Evolutionary conservation across 768 basidiomycete species (phyloP), one percentile per base, ranked within the genome.

Genomic region (Russula dissimulans): DNA sequence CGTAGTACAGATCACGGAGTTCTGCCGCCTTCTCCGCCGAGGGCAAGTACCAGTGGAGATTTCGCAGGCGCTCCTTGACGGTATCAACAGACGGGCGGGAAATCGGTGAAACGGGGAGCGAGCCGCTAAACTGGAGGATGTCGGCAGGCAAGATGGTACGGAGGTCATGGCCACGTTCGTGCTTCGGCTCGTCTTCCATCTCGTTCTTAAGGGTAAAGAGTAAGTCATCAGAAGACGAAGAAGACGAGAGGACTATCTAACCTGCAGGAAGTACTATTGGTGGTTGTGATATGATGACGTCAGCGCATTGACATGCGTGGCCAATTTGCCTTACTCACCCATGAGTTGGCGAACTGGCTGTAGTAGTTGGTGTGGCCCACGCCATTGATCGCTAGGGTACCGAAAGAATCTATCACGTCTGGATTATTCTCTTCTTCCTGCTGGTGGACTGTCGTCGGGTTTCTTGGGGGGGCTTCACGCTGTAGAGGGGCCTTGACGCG

Each of bases 401-500:
- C 89, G 69, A 89, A 89, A 10, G 89, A 87, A 69, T 89, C 87
- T 5, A 89, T 81, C 47, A 89, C 77, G 66, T 90, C 87, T 8
- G 80, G 79, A 57, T 81, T 84, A 63, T 86, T 85, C 67, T 87
- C 85, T 60, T 86, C 86, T 48, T 65, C 11, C 73, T 66, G 26
- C 68, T 70, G 44, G 45, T 78, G 80, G 55, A 79, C 75, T 45
- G 72, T 72, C 32, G 70, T 65, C 15, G 74, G 56, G 29, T 64
- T 65, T 41, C 63, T 62, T 1, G 39, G 42, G 14, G 69, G 62
- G 12, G 66, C 66, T 62, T 90, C 88, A 42, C 88, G 74, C 63
- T 91, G 87, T 1, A 90, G 71, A 4, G 89, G 89, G 0, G 85
- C 85, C 66, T 91, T 91, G 65, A 91, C 79, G 59, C 80, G 78